Conservation (phyloP, 352 stramenopile species). For the Phytophthora hibernalis region DNA sequence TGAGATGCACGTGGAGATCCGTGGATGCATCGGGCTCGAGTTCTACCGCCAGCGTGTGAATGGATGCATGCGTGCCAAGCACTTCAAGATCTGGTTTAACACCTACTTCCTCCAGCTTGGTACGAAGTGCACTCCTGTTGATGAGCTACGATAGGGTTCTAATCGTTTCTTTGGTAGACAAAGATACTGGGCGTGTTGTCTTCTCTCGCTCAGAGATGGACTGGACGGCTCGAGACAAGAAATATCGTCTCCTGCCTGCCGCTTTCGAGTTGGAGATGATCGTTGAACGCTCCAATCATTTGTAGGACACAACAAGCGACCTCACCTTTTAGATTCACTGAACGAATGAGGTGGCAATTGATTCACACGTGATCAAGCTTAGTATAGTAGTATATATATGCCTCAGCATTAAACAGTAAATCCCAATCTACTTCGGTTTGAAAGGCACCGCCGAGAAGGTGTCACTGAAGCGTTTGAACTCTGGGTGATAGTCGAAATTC, state of each 20-base stretch:
- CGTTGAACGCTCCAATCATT: conserved; percentile 24
- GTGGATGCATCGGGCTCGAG: conserved; percentile 66
- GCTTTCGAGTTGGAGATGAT: conserved; percentile 72
- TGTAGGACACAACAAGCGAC: conserved; percentile 7
- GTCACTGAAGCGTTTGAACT: conserved; percentile 91
- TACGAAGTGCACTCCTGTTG: conserved; percentile 10
- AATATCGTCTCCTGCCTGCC: conserved; percentile 63
- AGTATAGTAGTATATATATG: too few relatives aligned
- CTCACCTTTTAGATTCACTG: not conserved
- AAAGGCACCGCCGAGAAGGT: conserved; percentile 88
- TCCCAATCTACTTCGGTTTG: conserved; percentile 51
- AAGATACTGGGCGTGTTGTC: conserved; percentile 40
- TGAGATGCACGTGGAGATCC: conserved; percentile 48
- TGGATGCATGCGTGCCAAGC: conserved; percentile 57
- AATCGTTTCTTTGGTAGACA: conserved; percentile 34
- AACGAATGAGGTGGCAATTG: too few relatives aligned
- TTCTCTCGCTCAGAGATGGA: conserved; percentile 68
- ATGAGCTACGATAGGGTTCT: conserved; percentile 5
- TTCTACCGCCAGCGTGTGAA: conserved; percentile 51
- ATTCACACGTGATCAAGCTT: too few relatives aligned
- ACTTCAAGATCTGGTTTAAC: conserved; percentile 84
- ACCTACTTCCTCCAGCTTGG: conserved; percentile 56
- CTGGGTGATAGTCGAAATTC: conserved; percentile 91
- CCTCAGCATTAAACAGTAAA: not conserved
- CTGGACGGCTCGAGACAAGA: conserved; percentile 69